phyloP scores from a whole-genome alignment of 2,329 filamentous ascomycete genomes.

The Penicillium sp. region DNA sequence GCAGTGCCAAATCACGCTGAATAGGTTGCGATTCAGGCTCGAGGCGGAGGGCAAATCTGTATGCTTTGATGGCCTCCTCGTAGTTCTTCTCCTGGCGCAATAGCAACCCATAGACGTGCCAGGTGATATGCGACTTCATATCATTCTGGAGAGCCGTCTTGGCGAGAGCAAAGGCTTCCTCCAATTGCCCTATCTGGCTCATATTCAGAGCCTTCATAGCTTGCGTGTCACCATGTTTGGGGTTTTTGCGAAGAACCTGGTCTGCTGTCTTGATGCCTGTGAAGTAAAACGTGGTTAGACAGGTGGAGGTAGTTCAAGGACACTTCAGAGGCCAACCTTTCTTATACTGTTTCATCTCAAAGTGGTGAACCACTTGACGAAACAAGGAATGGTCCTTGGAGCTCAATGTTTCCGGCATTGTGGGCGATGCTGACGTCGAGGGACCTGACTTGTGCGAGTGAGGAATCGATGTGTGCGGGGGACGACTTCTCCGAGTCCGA shows the following conservation, averaged over 20 bases:
- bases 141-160: constrained; percentile 91
- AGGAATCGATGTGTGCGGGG: constrained; percentile 38
- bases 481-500: constrained; percentile 28
- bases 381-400: constrained; percentile 94
- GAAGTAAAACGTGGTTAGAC: constrained; percentile 22
- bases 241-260: constrained; percentile 90
- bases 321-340: constrained; percentile 52
- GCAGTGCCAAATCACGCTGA: constrained; percentile 83
- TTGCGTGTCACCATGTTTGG: constrained; percentile 95
- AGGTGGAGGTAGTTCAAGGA: not conserved
- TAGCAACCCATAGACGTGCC: constrained; percentile 96
- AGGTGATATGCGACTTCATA: constrained; percentile 99
- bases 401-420: constrained; percentile 48
- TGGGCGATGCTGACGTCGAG: constrained; percentile 31
- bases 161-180: constrained; percentile 89
- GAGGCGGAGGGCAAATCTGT: constrained; percentile 88
- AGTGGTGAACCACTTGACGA: constrained; percentile 88
- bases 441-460: constrained; percentile 32
- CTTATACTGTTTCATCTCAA: constrained; percentile 99
- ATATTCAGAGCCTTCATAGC: constrained; percentile 99
- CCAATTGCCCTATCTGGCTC: constrained; percentile 85
- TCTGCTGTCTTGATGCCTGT: constrained; percentile 88
- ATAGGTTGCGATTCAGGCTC: constrained; percentile 96
- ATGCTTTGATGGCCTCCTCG: constrained; percentile 98
- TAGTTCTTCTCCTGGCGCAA: constrained; percentile 96